Evolutionary conservation across 2,329 filamentous ascomycete species (phyloP).

Genomic region (Cladobotryum protrusum): DNA sequence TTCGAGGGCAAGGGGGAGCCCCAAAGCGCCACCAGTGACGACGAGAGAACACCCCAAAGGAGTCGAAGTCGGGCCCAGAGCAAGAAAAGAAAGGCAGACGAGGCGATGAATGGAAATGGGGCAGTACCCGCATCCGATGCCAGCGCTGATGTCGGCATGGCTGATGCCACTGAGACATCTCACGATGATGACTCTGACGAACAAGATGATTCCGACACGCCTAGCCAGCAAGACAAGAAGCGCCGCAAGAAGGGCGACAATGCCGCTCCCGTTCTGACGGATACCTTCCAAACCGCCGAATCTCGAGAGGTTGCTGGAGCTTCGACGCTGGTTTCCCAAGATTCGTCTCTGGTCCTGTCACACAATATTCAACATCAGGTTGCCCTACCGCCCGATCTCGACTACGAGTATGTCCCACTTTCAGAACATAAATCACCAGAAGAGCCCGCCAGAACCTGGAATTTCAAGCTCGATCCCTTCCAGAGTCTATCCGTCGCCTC

Average conservation of each 20-base stretch:
- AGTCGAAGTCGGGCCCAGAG: constrained; percentile 53
- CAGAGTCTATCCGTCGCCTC: constrained; percentile 91
- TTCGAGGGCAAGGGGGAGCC: constrained; percentile 58
- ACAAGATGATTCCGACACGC: constrained; percentile 36
- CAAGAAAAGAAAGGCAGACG: constrained; percentile 84
- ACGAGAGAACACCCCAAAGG: constrained; percentile 40
- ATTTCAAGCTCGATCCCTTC: constrained; percentile 94
- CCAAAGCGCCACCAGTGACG: constrained; percentile 38
- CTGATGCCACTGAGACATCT: constrained; percentile 37
- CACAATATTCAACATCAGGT: constrained; percentile 99
- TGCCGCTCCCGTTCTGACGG: constrained; percentile 72
- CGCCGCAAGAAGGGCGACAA: constrained; percentile 58
- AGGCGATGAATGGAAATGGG: constrained; percentile 55
- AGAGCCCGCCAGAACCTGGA: constrained; percentile 75
- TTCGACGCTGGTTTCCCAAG: constrained; percentile 58
- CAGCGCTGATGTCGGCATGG: constrained; percentile 27
- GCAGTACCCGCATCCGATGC: constrained; percentile 11
- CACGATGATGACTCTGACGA: constrained; percentile 27
- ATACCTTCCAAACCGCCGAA: constrained; percentile 91
- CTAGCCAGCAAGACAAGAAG: constrained; percentile 54
- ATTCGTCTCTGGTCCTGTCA: constrained; percentile 72
- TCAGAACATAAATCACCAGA: constrained; percentile 88
- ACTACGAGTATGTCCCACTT: constrained; percentile 92
- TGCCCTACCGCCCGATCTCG: constrained; percentile 83
- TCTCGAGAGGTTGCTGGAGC: constrained; percentile 83